These are phyloP conservation scores for Thelonectria discophora DNA, from an alignment of 2,329 filamentous ascomycete species.

Conservation along the genomic window DNA sequence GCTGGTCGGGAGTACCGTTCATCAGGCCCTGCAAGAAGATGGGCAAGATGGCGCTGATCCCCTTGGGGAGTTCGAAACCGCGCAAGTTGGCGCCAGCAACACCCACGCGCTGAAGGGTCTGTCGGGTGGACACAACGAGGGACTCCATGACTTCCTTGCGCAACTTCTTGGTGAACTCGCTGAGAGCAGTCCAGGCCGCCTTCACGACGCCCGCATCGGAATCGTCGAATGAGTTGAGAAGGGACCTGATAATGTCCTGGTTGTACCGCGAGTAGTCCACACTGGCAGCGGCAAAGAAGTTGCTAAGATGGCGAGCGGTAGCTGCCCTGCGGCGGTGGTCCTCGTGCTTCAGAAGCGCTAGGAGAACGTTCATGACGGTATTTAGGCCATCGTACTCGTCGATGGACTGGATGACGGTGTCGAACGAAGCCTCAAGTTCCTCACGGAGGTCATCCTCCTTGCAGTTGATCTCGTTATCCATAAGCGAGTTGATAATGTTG, in stretches of 20 bases:
- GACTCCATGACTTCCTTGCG: conserved; percentile 99
- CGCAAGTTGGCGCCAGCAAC: conserved; percentile 84
- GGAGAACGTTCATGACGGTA: conserved; percentile 92
- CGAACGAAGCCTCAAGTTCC: conserved; percentile 84
- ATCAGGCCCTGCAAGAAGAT: conserved; percentile 98
- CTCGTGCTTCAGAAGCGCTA: conserved; percentile 88
- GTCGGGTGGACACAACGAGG: conserved; percentile 84
- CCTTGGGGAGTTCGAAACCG: conserved; percentile 93
- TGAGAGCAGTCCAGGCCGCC: conserved; percentile 87
- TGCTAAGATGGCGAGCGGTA: conserved; percentile 81
- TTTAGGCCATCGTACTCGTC: conserved; percentile 97
- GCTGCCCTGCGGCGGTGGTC: conserved; percentile 85
- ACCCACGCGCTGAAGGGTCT: conserved; percentile 87
- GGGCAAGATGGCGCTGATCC: conserved; percentile 93
- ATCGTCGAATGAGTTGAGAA: conserved; percentile 94
- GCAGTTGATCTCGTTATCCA: conserved; percentile 87
- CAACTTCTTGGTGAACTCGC: conserved; percentile 85
- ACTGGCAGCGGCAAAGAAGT: conserved; percentile 82
- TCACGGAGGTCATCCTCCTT: conserved; percentile 76
- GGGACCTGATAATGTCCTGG: conserved; percentile 88
- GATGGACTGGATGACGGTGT: conserved; percentile 89
- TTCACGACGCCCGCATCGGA: conserved; percentile 85
- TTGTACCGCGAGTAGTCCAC: conserved; percentile 96
- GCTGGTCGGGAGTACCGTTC: conserved; percentile 93
- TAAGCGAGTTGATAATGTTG: conserved; percentile 88